Evolutionary conservation across 2,329 filamentous ascomycete species (phyloP).

Genomic region (Exophiala xenobiotica): DNA sequence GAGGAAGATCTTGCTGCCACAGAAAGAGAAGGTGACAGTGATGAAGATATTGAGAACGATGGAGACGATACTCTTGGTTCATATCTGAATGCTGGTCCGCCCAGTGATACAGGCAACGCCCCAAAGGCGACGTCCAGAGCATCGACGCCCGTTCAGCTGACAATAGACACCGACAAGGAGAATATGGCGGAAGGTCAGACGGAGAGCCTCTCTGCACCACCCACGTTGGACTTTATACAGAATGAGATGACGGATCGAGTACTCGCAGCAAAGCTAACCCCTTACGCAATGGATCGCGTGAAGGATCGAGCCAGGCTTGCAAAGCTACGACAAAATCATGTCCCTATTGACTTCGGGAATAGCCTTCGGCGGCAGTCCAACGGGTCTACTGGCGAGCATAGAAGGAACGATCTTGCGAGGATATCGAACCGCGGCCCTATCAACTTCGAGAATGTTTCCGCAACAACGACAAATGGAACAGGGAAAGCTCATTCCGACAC

Average conservation of each 20-base stretch:
- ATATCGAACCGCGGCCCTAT: conserved; percentile 20
- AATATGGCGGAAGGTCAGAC: conserved; percentile 24
- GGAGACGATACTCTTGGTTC: conserved; percentile 11
- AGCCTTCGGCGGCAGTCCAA: conserved; percentile 4
- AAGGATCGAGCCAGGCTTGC: conserved; percentile 38
- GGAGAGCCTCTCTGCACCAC: conserved; percentile 30
- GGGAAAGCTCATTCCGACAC: conserved; percentile 19
- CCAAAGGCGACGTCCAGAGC: conserved; percentile 6
- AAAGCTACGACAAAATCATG: conserved; percentile 26
- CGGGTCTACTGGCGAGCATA: not conserved
- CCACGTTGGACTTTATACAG: conserved; percentile 37
- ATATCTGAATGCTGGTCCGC: conserved; percentile 3
- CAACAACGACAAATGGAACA: conserved; percentile 1
- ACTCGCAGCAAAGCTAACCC: conserved; percentile 36
- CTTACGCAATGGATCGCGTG: conserved; percentile 38
- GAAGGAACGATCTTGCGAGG: conserved; percentile 15
- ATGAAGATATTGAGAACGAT: conserved; percentile 31
- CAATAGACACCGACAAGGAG: conserved; percentile 16
- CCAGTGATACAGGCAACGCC: not conserved
- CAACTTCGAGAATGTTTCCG: conserved; percentile 11
- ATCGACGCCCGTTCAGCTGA: conserved; percentile 15
- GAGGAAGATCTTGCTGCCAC: conserved; percentile 38
- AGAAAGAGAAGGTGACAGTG: conserved; percentile 32
- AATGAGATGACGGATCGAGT: conserved; percentile 36
- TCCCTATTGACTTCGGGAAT: conserved; percentile 21